Base-by-base conservation (phyloP, 2,329 filamentous ascomycete genomes). In the Fusarium albosuccineum region DNA sequence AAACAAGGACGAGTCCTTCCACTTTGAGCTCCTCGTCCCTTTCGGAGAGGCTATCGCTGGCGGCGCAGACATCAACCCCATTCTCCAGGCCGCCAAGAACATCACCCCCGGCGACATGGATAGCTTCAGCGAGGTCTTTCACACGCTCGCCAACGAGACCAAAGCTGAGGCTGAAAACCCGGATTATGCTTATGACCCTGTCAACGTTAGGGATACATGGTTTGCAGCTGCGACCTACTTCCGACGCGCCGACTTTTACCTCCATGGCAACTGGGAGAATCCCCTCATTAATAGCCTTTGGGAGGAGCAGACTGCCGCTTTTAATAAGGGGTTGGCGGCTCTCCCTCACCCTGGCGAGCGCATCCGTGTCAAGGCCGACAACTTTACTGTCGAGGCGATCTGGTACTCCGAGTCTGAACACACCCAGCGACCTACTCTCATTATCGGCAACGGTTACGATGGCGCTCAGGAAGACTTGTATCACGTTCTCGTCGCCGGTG, bases 391-490 rank as follows among this genome's bases (percentile, higher is more conserved):
- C 10, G 73, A 77, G 1, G 75, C 75, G 6, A 79, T 81, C 60
- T 82, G 74, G 61, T 81, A 75, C 60, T 57, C 68, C 50, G 70
- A 52, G 2, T 64, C 53, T 40, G 62, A 30, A 36, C 54, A 17
- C 59, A 67, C 50, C 16, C 70, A 67, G 26, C 69, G 70, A 14
- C 81, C 81, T 0, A 82, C 80, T 0, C 16, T 84, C 8, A 68
- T 83, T 14, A 68, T 83, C 13, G 76, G 79, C 26, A 81, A 77
- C 50, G 80, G 82, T 9, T 82, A 78, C 49, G 82, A 85, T 56
- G 80, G 75, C 8, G 65, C 77, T 2, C 80, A 82, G 60, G 82
- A 83, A 52, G 82, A 83, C 36, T 73, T 78, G 27, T 79, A 79
- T 53, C 81, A 83, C 62, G 48, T 70, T 11, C 67, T 76, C 13